Conservation (phyloP, 345 rosid species). For the Alliaria petiolata region DNA sequence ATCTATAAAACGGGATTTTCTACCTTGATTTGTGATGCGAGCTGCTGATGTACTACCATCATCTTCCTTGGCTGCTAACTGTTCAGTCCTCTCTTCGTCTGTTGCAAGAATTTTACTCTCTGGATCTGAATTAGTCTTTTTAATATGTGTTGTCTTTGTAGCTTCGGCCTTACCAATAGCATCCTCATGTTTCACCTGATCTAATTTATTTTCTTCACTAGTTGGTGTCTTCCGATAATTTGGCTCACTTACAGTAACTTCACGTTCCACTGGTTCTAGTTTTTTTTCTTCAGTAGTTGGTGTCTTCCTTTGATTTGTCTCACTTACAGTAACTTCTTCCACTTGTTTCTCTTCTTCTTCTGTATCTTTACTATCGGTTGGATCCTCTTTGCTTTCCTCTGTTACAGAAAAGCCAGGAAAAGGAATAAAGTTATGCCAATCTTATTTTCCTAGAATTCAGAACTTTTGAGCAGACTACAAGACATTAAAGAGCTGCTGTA, state of each 20-base stretch:
- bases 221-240: slow-evolving; percentile 2
- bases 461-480: not conserved
- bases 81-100: slow-evolving; percentile 16
- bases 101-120: slow-evolving; percentile 9
- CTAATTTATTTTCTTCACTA: slow-evolving; percentile 2
- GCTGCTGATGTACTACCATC: slow-evolving; percentile 19
- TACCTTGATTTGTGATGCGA: slow-evolving; percentile 13
- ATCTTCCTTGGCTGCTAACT: not conserved
- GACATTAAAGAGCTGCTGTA: not conserved
- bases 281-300: slow-evolving; percentile 10
- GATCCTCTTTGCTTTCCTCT: slow-evolving; percentile 21
- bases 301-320: slow-evolving; percentile 12
- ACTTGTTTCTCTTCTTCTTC: slow-evolving; percentile 23
- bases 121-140: not conserved
- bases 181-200: slow-evolving; percentile 22
- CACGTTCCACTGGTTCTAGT: slow-evolving; percentile 10
- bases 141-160: not conserved
- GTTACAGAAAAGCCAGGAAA: not conserved
- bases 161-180: slow-evolving; percentile 9
- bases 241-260: not conserved
- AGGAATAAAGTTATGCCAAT: not conserved
- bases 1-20: not conserved
- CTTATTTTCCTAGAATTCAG: not conserved
- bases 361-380: not conserved
- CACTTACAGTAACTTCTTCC: slow-evolving; percentile 13